phyloP scores from a whole-genome alignment of 2,329 filamentous ascomycete genomes.

The Dactylella cylindrospora region DNA sequence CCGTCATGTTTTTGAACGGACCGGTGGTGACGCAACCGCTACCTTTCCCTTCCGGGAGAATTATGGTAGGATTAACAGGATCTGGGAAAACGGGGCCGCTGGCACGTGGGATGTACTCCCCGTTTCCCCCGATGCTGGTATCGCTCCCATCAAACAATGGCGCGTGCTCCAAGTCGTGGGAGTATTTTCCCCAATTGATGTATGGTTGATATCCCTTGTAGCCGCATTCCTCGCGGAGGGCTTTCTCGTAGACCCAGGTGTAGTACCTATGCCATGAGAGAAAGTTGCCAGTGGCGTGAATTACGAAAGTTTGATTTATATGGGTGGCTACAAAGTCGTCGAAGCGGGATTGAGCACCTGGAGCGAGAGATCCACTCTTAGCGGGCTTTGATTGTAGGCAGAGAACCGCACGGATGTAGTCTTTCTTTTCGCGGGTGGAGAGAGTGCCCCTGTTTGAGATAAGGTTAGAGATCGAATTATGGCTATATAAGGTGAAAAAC shows the following conservation, averaged over 20 bases:
- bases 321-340: constrained; percentile 51
- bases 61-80: constrained; percentile 51
- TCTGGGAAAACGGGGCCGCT: constrained; percentile 41
- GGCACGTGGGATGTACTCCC: constrained; percentile 50
- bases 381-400: constrained; percentile 49
- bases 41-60: constrained; percentile 53
- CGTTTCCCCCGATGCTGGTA: constrained; percentile 56
- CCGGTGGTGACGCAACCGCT: constrained; percentile 52
- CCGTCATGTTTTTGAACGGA: constrained; percentile 54
- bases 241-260: constrained; percentile 52
- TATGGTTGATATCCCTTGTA: constrained; percentile 56
- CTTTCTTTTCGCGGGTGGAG: constrained; percentile 46
- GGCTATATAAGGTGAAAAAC: too few species aligned
- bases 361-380: constrained; percentile 43
- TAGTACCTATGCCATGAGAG: constrained; percentile 56
- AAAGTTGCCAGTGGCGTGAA: constrained; percentile 52
- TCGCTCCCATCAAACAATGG: constrained; percentile 58
- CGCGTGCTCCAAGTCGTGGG: constrained; percentile 52
- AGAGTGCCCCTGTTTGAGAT: constrained; percentile 45
- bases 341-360: constrained; percentile 44
- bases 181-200: constrained; percentile 56
- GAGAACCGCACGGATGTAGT: constrained; percentile 49
- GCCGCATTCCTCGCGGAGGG: constrained; percentile 54
- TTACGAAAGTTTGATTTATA: constrained; percentile 50
- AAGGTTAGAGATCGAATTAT: not conserved